These are phyloP conservation scores for Phytophthora lateralis DNA, from an alignment of 352 stramenopile species.

Conservation along the genomic window DNA sequence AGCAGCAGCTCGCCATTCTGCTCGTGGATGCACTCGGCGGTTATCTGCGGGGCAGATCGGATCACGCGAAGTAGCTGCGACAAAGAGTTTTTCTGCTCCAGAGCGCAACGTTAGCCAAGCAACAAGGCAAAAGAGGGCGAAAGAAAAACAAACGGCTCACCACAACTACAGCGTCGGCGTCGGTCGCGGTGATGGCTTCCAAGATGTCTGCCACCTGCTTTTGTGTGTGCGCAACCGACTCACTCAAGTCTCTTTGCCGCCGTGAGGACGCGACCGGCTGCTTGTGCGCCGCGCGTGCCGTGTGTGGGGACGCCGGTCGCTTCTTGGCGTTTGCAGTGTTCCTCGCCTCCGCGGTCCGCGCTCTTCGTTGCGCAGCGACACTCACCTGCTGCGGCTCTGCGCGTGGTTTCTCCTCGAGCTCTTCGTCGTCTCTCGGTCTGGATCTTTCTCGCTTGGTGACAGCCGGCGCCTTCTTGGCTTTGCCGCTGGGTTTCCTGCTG, in stretches of 20 bases:
- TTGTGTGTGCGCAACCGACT: constrained; percentile 56
- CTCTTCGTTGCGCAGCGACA: constrained; percentile 12
- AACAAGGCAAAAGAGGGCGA: neutral
- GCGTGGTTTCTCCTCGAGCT: constrained; percentile 10
- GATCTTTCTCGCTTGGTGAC: constrained; percentile 5
- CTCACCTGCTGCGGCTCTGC: neutral
- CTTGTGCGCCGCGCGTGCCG: constrained; percentile 16
- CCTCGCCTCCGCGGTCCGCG: constrained; percentile 15
- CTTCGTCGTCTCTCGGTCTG: constrained; percentile 6
- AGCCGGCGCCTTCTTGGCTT: neutral
- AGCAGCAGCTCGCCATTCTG: constrained; percentile 61
- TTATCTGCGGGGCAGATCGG: constrained; percentile 65
- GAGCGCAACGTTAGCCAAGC: constrained; percentile 3
- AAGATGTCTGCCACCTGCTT: constrained; percentile 59
- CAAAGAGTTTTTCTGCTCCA: constrained; percentile 66
- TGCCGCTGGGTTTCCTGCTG: constrained; percentile 9
- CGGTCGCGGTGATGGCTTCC: constrained; percentile 41
- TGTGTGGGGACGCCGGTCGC: constrained; percentile 11
- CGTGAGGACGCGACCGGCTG: constrained; percentile 18
- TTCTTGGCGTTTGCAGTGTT: constrained; percentile 18
- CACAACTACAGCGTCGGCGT: constrained; percentile 51
- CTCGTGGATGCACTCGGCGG: constrained; percentile 66
- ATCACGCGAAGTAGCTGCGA: constrained; percentile 67
- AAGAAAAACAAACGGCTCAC: constrained; percentile 28
- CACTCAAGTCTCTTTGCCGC: constrained; percentile 53